Conservation (phyloP, 345 rosid genomes). For the Combretum micranthum region DNA sequence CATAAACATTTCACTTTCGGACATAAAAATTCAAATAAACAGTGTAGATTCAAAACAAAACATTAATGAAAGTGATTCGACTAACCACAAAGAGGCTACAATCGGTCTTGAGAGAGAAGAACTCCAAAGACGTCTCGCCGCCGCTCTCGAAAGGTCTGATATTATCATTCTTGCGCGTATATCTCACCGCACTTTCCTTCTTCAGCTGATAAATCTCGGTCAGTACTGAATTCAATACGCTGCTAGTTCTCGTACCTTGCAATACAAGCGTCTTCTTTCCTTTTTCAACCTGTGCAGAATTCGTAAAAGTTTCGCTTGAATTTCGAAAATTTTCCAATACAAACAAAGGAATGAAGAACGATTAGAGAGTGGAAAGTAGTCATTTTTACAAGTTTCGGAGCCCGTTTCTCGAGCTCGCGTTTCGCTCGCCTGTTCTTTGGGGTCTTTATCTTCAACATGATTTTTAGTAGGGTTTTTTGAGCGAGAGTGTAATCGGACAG, state of each 20-base stretch:
- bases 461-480: neutral
- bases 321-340: no score
- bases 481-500: neutral
- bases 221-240: constrained; percentile 51
- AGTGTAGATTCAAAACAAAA: neutral
- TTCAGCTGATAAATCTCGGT: constrained; percentile 67
- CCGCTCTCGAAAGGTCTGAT: constrained; percentile 92
- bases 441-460: constrained; percentile 53
- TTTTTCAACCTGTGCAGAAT: constrained; percentile 54
- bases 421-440: constrained; percentile 42
- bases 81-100: constrained; percentile 89
- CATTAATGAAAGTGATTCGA: neutral
- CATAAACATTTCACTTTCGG: neutral
- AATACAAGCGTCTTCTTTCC: constrained; percentile 94
- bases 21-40: neutral
- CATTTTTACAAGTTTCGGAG: constrained; percentile 70
- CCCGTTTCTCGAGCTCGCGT: constrained; percentile 70
- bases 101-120: constrained; percentile 86
- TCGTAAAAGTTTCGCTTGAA: neutral
- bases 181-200: constrained; percentile 64
- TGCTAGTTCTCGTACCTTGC: constrained; percentile 84
- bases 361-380: constrained; percentile 2
- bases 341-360: neutral
- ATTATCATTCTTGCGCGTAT: constrained; percentile 82
- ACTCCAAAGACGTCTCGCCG: constrained; percentile 89